Evolutionary conservation across 805 yeast genomes (phyloP).

Genomic region (Nematodospora valgi): DNA sequence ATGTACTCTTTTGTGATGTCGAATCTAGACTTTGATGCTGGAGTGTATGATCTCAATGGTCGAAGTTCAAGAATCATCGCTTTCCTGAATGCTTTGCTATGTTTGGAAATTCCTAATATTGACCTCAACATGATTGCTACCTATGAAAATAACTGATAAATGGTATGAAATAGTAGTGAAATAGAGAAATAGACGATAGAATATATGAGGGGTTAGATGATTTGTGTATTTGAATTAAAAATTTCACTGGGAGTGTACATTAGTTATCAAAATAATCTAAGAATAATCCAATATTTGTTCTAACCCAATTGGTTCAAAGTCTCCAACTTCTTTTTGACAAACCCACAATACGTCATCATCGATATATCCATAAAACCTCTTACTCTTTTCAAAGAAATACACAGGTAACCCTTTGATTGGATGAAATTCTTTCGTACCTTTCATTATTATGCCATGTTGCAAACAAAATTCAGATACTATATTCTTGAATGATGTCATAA

Average conservation of each 20-base stretch:
- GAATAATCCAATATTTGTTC: slow-evolving; percentile 19
- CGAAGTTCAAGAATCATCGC: slow-evolving; percentile 8
- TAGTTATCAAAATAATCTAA: not conserved
- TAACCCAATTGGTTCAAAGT: slow-evolving; percentile 42
- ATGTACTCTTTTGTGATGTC: slow-evolving; percentile 20
- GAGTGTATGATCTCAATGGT: slow-evolving; percentile 1
- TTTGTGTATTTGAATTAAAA: too few species aligned
- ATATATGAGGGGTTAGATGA: too few species aligned
- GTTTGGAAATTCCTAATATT: slow-evolving; percentile 5
- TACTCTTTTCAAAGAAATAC: slow-evolving; percentile 18
- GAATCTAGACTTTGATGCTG: not conserved
- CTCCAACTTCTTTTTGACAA: slow-evolving; percentile 2
- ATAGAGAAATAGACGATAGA: too few species aligned
- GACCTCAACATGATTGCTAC: slow-evolving; percentile 6
- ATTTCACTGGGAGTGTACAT: too few species aligned
- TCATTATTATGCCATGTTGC: slow-evolving; percentile 42
- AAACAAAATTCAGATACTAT: slow-evolving; percentile 63
- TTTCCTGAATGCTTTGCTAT: slow-evolving; percentile 6
- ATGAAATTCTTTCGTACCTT: slow-evolving; percentile 28
- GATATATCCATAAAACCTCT: slow-evolving; percentile 45
- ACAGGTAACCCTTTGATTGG: slow-evolving; percentile 39
- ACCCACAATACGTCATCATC: slow-evolving; percentile 67
- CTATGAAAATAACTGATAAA: too few species aligned
- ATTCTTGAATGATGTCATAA: slow-evolving; percentile 55
- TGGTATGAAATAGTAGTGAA: too few species aligned